A percentile compares a stretch with the other conserved stretches of the same genome.
phyloP scores from a whole-genome alignment of 306 rosid species.

The Quercus rubra region DNA sequence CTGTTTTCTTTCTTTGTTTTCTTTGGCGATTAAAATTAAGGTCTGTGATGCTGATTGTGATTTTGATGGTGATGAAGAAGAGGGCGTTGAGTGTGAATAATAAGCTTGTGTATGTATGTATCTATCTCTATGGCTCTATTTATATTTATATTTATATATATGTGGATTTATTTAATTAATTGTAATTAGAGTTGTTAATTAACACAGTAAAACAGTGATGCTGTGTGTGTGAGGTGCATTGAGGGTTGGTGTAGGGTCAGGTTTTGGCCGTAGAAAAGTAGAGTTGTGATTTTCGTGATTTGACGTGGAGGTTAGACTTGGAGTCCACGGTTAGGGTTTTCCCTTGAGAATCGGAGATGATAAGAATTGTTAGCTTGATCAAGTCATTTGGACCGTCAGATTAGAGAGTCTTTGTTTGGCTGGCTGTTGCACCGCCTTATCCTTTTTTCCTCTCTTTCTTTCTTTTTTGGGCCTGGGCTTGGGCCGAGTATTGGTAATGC shows the following conservation, averaged over 20 bases:
- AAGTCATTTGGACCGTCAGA: constrained; percentile 1
- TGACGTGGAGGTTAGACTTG: too few relatives aligned
- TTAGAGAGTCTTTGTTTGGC: neutral
- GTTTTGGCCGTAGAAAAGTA: neutral
- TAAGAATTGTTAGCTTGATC: constrained; percentile 1
- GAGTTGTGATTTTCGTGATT: too few relatives aligned
- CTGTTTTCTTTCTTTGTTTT: constrained; percentile 2
- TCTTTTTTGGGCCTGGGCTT: constrained; percentile 17
- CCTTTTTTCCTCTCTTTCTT: too few relatives aligned
- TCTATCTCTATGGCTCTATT: too few relatives aligned
- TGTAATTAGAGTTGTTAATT: neutral
- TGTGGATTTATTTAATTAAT: neutral
- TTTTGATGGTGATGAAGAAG: constrained; percentile 15
- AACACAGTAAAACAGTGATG: neutral
- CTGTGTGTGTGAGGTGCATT: constrained; percentile 4
- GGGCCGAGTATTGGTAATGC: neutral
- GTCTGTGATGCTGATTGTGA: neutral
- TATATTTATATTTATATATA: too few relatives aligned
- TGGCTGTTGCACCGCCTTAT: neutral
- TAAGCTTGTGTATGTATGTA: too few relatives aligned
- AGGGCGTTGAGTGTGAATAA: constrained; percentile 5
- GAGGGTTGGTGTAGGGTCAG: neutral
- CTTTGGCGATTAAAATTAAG: constrained; percentile 5
- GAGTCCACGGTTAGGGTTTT: too few relatives aligned
- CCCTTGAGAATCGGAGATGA: neutral